phyloP scores from a whole-genome alignment of 2,329 filamentous ascomycete species.

The Fusarium sp. region DNA sequence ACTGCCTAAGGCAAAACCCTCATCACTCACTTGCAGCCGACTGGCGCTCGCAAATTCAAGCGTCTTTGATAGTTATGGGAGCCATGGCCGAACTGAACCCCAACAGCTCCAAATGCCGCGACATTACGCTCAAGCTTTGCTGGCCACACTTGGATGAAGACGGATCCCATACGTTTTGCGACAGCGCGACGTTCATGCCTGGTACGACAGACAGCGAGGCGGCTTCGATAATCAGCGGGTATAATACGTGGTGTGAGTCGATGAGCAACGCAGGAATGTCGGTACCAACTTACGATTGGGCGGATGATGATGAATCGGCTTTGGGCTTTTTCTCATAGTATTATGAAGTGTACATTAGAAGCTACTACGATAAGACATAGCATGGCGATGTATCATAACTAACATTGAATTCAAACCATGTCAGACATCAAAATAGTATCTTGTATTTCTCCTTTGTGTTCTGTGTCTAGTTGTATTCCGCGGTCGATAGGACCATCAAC shows the following conservation, averaged over 20 bases:
- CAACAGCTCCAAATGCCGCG: slow-evolving; percentile 42
- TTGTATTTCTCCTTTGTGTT: no score
- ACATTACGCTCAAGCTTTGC: slow-evolving; percentile 40
- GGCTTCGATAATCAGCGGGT: slow-evolving; percentile 38
- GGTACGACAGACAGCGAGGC: slow-evolving; percentile 33
- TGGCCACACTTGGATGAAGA: slow-evolving; percentile 39
- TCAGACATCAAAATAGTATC: no score
- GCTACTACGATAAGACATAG: no score
- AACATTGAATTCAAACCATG: no score
- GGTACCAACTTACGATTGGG: slow-evolving; percentile 35
- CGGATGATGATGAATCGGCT: slow-evolving; percentile 28
- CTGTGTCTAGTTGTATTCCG: no score
- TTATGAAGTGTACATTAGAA: not conserved
- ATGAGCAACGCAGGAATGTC: slow-evolving; percentile 32
- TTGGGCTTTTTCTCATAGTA: slow-evolving; percentile 25
- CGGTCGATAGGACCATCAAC: no score
- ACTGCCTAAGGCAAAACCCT: slow-evolving; percentile 29
- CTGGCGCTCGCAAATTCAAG: slow-evolving; percentile 38
- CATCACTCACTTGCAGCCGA: slow-evolving; percentile 25
- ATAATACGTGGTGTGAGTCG: slow-evolving; percentile 39
- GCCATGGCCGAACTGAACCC: slow-evolving; percentile 39
- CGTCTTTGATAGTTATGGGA: slow-evolving; percentile 34
- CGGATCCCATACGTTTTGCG: slow-evolving; percentile 11
- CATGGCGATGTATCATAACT: no score
- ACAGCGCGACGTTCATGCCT: slow-evolving; percentile 23